phyloP scores from a whole-genome alignment of 257 asterid species.

The Solanum appendiculatum region DNA sequence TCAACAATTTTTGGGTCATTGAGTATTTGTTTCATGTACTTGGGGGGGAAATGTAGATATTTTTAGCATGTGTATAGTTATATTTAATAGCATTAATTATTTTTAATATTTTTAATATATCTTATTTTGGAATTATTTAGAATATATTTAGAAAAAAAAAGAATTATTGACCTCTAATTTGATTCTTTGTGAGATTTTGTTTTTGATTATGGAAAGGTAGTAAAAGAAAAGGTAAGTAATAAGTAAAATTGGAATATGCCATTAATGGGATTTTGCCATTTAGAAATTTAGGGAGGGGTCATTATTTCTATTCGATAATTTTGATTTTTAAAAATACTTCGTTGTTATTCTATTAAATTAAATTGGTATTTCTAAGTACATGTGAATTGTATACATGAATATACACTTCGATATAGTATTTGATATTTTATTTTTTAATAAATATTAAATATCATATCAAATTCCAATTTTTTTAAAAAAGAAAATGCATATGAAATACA shows the following conservation, averaged over 20 bases:
- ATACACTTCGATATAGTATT: background rate
- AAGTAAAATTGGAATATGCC: background rate
- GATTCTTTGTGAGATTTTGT: background rate
- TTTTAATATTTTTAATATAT: background rate
- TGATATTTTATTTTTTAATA: background rate
- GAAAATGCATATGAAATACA: background rate
- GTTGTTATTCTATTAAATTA: background rate
- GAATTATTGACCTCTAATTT: background rate
- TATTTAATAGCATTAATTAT: background rate
- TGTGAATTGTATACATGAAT: background rate
- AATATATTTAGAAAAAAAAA: background rate
- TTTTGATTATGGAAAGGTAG: background rate
- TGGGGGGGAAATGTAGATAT: background rate
- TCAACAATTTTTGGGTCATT: background rate
- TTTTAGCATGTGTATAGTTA: background rate
- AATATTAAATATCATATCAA: no score
- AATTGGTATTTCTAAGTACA: no score
- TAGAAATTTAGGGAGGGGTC: background rate
- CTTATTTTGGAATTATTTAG: background rate
- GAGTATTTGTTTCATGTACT: background rate
- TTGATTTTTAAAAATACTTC: background rate
- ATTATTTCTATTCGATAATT: background rate
- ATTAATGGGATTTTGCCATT: background rate
- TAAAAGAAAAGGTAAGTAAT: background rate
- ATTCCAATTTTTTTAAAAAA: no score